Evolutionary conservation across 164 flowering plant species (phyloP).

Genomic region (Paratinospora sagittata): DNA sequence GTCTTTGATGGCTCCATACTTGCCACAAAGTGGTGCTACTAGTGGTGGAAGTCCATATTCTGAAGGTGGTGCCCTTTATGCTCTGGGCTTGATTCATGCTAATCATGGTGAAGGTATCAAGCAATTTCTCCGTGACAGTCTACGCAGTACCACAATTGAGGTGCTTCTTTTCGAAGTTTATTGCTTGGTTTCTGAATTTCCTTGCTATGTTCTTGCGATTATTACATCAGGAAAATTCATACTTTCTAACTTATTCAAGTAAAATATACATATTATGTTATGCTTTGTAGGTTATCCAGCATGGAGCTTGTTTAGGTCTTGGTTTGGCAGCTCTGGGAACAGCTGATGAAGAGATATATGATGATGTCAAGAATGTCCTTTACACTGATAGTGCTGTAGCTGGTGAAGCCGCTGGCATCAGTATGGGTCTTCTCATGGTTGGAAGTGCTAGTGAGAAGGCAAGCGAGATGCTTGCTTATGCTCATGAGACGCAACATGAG

Average conservation of each 20-base stretch:
- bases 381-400: slow-evolving; percentile 95
- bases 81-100: slow-evolving; percentile 88
- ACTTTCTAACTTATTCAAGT: not conserved
- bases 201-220: not conserved
- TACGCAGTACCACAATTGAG: slow-evolving; percentile 80
- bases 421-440: slow-evolving; percentile 91
- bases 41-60: slow-evolving; percentile 94
- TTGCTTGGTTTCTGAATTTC: not conserved
- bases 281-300: slow-evolving; percentile 74
- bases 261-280: not conserved
- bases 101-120: slow-evolving; percentile 95
- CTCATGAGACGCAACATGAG: slow-evolving; percentile 94
- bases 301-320: slow-evolving; percentile 91
- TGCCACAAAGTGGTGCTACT: slow-evolving; percentile 79
- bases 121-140: slow-evolving; percentile 81
- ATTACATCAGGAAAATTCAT: not conserved
- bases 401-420: slow-evolving; percentile 93
- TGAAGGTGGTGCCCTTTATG: slow-evolving; percentile 96
- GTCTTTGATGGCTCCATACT: slow-evolving; percentile 88
- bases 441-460: slow-evolving; percentile 93
- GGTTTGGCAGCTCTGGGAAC: slow-evolving; percentile 92
- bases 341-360: slow-evolving; percentile 82
- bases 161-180: slow-evolving; percentile 26
- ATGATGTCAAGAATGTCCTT: slow-evolving; percentile 73
- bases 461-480: slow-evolving; percentile 86